phyloP scores from a whole-genome alignment of 2,329 filamentous ascomycete genomes.

The Cordyceps sp. region DNA sequence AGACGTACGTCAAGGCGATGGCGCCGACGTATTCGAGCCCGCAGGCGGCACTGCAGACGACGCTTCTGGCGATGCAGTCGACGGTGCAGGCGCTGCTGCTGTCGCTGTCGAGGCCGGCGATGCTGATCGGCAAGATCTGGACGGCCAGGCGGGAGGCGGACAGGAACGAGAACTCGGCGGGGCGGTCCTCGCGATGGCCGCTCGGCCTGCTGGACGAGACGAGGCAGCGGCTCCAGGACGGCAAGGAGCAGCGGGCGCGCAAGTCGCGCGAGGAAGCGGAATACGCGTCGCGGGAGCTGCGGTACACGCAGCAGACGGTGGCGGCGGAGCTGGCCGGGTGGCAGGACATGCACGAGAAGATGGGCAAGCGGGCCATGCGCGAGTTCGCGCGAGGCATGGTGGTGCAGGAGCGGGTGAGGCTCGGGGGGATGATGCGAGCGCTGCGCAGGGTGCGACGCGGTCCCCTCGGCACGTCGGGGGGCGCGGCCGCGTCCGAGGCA shows the following conservation, averaged over 20 bases:
- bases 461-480: not conserved
- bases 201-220: conserved; percentile 75
- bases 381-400: conserved; percentile 67
- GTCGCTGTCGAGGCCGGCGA: conserved; percentile 63
- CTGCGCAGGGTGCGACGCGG: conserved; percentile 40
- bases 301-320: conserved; percentile 87
- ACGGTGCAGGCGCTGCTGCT: conserved; percentile 69
- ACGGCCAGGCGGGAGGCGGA: conserved; percentile 60
- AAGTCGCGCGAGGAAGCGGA: conserved; percentile 55
- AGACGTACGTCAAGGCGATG: conserved; percentile 52
- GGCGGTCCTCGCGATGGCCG: conserved; percentile 63
- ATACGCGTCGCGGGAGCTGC: conserved; percentile 61
- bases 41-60: conserved; percentile 54
- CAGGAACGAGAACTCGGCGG: conserved; percentile 58
- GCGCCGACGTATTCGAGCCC: conserved; percentile 57
- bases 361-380: conserved; percentile 57
- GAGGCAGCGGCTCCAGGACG: conserved; percentile 62
- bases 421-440: conserved; percentile 69
- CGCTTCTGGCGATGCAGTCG: conserved; percentile 63
- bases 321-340: conserved; percentile 83
- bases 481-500: conserved; percentile 4
- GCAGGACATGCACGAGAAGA: conserved; percentile 74
- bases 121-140: conserved; percentile 62
- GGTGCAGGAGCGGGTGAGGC: conserved; percentile 58
- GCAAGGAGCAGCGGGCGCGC: conserved; percentile 65